These are phyloP conservation scores for Paramecium primaurelia DNA, from an alignment of 73 alveolate genomes.

Conservation along the genomic window DNA sequence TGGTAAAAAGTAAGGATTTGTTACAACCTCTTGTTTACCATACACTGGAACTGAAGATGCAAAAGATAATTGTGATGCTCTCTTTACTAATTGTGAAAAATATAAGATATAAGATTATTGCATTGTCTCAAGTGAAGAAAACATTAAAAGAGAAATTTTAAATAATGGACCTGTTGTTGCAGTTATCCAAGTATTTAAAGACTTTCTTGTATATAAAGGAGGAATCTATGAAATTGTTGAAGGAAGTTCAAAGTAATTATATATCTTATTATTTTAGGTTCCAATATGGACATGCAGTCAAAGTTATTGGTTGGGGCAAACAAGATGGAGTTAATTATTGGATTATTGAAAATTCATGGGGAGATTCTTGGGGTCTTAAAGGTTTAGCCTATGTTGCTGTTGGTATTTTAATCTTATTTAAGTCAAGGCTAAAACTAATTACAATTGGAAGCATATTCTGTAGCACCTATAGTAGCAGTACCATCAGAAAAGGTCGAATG, in stretches of 20 bases:
- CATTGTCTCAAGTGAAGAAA: slow-evolving; percentile 75
- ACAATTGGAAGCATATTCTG: slow-evolving; percentile 64
- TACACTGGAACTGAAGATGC: slow-evolving; percentile 59
- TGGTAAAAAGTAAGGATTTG: slow-evolving; percentile 70
- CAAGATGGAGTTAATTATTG: slow-evolving; percentile 84
- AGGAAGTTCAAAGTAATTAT: slow-evolving; percentile 68
- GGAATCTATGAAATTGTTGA: slow-evolving; percentile 89
- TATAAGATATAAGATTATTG: slow-evolving; percentile 78
- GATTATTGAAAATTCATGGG: slow-evolving; percentile 95
- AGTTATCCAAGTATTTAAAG: slow-evolving; percentile 79
- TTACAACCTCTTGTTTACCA: slow-evolving; percentile 70
- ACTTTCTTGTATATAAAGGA: slow-evolving; percentile 83
- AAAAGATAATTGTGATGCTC: slow-evolving; percentile 69
- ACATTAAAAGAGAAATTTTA: slow-evolving; percentile 87
- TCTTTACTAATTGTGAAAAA: slow-evolving; percentile 66
- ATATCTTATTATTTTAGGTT: not conserved
- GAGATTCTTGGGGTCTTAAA: slow-evolving; percentile 93
- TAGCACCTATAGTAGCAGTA: slow-evolving; percentile 24
- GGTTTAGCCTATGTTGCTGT: slow-evolving; percentile 84
- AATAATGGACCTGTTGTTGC: slow-evolving; percentile 92
- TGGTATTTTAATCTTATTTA: slow-evolving; percentile 49
- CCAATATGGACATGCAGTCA: slow-evolving; percentile 82
- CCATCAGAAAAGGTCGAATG: slow-evolving; percentile 29
- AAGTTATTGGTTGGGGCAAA: slow-evolving; percentile 94
- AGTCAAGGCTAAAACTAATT: slow-evolving; percentile 49